A percentile compares a stretch with the other conserved stretches of the same genome.
These are phyloP conservation scores for Fusarium albidum DNA, from an alignment of 2,329 filamentous ascomycete genomes.

Conservation along the genomic window DNA sequence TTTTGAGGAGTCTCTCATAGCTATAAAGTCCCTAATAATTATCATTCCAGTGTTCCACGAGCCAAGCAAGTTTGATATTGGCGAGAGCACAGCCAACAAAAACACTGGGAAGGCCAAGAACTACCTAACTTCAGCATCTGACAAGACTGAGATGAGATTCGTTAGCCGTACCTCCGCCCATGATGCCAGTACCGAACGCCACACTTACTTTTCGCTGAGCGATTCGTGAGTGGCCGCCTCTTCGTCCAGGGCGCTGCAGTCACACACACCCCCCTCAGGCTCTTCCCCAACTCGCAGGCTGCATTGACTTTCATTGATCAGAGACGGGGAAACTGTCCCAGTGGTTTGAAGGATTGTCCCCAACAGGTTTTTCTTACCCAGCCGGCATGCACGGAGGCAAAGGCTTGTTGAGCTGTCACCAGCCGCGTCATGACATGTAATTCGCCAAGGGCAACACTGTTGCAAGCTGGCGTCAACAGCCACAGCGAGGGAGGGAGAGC, in stretches of 20 bases:
- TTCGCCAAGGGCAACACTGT: neutral
- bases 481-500: neutral
- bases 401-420: constrained; percentile 12
- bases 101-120: neutral
- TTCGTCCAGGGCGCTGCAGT: constrained; percentile 12
- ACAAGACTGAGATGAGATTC: neutral
- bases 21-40: no score
- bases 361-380: constrained; percentile 7
- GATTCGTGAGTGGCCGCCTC: constrained; percentile 6
- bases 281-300: neutral
- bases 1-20: no score
- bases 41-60: no score
- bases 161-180: constrained; percentile 1
- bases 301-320: neutral
- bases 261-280: neutral
- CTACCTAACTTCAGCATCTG: neutral
- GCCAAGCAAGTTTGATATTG: neutral
- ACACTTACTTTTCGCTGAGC: constrained; percentile 30
- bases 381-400: constrained; percentile 3
- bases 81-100: neutral
- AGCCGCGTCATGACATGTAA: constrained; percentile 2
- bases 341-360: neutral
- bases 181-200: constrained; percentile 25
- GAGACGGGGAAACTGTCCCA: constrained; percentile 1
- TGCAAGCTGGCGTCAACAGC: neutral